Evolutionary conservation across 2,329 filamentous ascomycete species (phyloP).

Genomic region (Lasiodiplodia hormozganensis): DNA sequence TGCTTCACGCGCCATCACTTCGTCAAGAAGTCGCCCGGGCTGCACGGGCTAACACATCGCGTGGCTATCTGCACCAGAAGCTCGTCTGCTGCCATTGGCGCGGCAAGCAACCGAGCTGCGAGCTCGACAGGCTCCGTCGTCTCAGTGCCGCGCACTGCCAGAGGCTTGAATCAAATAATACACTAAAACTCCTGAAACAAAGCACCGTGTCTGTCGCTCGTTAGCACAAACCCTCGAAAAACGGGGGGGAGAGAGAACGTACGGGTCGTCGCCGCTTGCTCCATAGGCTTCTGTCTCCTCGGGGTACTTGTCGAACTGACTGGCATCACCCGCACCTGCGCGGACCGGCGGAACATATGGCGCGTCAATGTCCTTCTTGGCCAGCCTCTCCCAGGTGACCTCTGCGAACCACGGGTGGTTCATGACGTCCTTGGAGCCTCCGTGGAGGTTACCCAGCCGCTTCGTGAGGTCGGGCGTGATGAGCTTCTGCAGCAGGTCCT

Average conservation of each 20-base stretch:
- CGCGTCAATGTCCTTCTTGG: slow-evolving; percentile 96
- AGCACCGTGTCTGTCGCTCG: slow-evolving; percentile 41
- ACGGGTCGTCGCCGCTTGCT: slow-evolving; percentile 80
- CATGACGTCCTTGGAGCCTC: slow-evolving; percentile 90
- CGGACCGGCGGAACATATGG: slow-evolving; percentile 97
- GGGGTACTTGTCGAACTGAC: slow-evolving; percentile 97
- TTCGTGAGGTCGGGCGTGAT: slow-evolving; percentile 97
- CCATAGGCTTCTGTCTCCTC: slow-evolving; percentile 97
- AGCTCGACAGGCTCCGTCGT: neutral
- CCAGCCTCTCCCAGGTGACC: slow-evolving; percentile 94
- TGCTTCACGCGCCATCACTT: slow-evolving; percentile 16
- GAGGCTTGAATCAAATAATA: slow-evolving; percentile 6
- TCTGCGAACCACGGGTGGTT: slow-evolving; percentile 95
- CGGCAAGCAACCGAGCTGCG: slow-evolving; percentile 2
- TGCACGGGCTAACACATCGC: neutral
- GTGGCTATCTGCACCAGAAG: neutral
- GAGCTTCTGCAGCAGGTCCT: slow-evolving; percentile 88
- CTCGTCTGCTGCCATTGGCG: neutral
- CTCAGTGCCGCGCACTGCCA: slow-evolving; percentile 9
- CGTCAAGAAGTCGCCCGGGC: slow-evolving; percentile 15
- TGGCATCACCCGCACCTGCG: slow-evolving; percentile 91
- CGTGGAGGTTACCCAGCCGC: slow-evolving; percentile 90
- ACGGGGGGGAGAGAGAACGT: slow-evolving; percentile 51
- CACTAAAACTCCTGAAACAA: slow-evolving; percentile 42
- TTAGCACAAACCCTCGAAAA: slow-evolving; percentile 5